Percentiles rank a stretch among this genome's conserved stretches.
phyloP scores from a whole-genome alignment of 257 asterid genomes.

The Vinca minor region DNA sequence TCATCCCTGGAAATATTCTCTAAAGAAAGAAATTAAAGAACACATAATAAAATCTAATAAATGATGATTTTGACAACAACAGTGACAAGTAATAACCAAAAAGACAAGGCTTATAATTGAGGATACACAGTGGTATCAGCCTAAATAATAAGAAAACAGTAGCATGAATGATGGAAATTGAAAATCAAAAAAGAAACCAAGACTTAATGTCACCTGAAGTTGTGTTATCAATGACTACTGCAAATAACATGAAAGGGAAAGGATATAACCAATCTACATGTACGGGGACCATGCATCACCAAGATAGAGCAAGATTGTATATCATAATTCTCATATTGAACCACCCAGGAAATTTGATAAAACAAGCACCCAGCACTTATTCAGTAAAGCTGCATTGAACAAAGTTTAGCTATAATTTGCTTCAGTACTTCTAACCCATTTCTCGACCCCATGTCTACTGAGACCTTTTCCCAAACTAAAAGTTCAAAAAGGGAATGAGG shows the following conservation, averaged over 20 bases:
- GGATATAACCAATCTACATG: neutral
- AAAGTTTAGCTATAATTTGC: neutral
- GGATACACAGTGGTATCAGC: neutral
- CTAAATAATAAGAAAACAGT: neutral
- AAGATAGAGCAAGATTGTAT: neutral
- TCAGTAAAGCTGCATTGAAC: too few relatives aligned
- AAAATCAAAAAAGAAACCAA: neutral
- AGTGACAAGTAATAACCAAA: neutral
- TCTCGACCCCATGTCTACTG: neutral
- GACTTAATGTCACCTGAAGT: neutral
- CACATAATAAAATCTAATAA: neutral
- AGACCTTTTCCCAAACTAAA: neutral
- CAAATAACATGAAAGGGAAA: neutral
- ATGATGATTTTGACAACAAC: neutral
- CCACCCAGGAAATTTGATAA: neutral
- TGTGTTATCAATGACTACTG: neutral
- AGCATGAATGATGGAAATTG: too few relatives aligned
- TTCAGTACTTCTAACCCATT: neutral
- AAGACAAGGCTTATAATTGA: neutral
- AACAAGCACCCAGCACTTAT: neutral
- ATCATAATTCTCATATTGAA: neutral
- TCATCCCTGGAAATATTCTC: neutral
- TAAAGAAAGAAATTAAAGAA: too few relatives aligned
- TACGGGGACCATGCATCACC: neutral
- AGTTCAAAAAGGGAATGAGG: neutral